Conservation (phyloP, 208 protist species). For the Leishmania major region DNA sequence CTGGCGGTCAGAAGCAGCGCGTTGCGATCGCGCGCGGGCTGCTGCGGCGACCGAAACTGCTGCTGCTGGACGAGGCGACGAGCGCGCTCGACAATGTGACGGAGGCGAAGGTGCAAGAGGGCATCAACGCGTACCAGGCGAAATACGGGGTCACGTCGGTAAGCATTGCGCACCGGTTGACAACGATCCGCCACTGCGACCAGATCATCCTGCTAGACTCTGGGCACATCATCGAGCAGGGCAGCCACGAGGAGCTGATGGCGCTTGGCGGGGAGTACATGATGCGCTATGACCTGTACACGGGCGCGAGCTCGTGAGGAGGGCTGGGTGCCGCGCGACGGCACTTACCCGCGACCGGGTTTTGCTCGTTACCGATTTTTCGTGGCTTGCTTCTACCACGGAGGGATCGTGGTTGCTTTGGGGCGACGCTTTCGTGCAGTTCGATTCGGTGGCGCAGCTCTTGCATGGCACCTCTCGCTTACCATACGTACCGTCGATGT, state of each 20-base stretch:
- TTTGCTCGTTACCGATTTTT: not conserved
- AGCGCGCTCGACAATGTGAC: slow-evolving; percentile 84
- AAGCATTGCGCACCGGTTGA: slow-evolving; percentile 87
- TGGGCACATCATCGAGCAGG: slow-evolving; percentile 73
- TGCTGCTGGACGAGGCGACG: slow-evolving; percentile 88
- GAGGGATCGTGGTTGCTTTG: too few species aligned
- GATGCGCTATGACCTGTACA: slow-evolving; percentile 67
- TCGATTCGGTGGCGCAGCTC: too few species aligned
- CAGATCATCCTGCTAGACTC: slow-evolving; percentile 71
- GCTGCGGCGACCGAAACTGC: slow-evolving; percentile 57
- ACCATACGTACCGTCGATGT: too few species aligned
- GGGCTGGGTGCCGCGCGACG: not conserved
- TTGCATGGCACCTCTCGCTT: too few species aligned
- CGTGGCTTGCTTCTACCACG: too few species aligned
- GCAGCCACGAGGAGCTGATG: slow-evolving; percentile 84
- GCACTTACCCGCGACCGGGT: not conserved
- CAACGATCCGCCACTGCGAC: slow-evolving; percentile 78
- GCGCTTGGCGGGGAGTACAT: slow-evolving; percentile 71
- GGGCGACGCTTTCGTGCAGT: too few species aligned
- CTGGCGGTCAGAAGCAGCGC: slow-evolving; percentile 76
- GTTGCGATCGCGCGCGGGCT: slow-evolving; percentile 74
- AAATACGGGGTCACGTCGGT: slow-evolving; percentile 59
- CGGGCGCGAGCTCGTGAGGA: slow-evolving; percentile 2
- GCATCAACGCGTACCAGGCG: slow-evolving; percentile 49
- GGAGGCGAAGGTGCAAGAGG: slow-evolving; percentile 74